Evolutionary conservation across 306 rosid species (phyloP).

Genomic region (Ceratonia siliqua): DNA sequence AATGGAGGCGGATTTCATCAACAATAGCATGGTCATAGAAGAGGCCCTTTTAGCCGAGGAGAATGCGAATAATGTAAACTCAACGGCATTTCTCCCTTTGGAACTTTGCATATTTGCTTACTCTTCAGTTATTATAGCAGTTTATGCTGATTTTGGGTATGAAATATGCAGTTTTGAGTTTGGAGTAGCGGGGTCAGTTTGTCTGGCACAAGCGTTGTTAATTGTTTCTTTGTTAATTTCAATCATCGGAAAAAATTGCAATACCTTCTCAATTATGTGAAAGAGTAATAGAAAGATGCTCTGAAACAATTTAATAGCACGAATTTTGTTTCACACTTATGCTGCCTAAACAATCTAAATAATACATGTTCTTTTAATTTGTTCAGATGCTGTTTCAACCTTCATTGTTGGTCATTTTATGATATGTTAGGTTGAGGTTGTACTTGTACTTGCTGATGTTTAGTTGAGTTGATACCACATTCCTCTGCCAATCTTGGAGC

Average conservation of each 20-base stretch:
- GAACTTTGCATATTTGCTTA: neutral
- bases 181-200: neutral
- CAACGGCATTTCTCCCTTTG: slow-evolving; percentile 26
- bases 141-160: neutral
- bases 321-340: neutral
- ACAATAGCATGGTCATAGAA: slow-evolving; percentile 52
- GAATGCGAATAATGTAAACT: slow-evolving; percentile 51
- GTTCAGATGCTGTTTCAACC: slow-evolving; percentile 28
- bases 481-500: neutral
- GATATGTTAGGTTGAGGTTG: neutral
- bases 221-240: neutral
- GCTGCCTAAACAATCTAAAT: neutral
- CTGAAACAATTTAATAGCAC: neutral
- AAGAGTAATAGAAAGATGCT: neutral
- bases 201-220: neutral
- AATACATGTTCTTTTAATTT: neutral
- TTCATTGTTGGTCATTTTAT: slow-evolving; percentile 4
- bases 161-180: slow-evolving; percentile 21
- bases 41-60: slow-evolving; percentile 51
- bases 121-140: neutral
- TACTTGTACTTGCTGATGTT: neutral
- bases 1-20: slow-evolving; percentile 67
- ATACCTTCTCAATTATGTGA: neutral
- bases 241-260: neutral
- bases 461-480: neutral